These are phyloP conservation scores for Copromyces sp. DNA, from an alignment of 495 filamentous ascomycete genomes.

Conservation along the genomic window DNA sequence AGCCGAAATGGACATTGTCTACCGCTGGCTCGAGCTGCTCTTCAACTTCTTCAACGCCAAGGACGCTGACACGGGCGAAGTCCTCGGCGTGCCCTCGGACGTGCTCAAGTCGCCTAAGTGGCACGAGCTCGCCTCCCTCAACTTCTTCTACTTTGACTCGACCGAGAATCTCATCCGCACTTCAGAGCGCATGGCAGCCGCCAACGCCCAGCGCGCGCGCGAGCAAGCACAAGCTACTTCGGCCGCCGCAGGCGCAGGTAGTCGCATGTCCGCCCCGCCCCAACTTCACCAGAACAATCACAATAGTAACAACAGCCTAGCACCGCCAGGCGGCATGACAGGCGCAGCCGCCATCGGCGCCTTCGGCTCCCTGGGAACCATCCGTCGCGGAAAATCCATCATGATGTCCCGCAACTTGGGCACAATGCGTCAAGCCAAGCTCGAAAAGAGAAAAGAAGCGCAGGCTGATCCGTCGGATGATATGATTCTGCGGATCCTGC, in stretches of 20 bases:
- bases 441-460: conserved; percentile 87
- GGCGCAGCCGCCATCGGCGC: conserved; percentile 28
- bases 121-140: conserved; percentile 87
- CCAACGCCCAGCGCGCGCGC: conserved; percentile 68
- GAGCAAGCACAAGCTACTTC: conserved; percentile 34
- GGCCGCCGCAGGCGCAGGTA: conserved; percentile 16
- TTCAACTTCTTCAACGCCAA: conserved; percentile 91
- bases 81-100: conserved; percentile 77
- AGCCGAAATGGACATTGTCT: conserved; percentile 89
- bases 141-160: conserved; percentile 96
- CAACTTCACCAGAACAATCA: conserved; percentile 27
- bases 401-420: conserved; percentile 92
- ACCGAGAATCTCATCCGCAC: conserved; percentile 88
- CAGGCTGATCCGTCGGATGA: conserved; percentile 97
- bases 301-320: background rate
- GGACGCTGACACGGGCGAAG: conserved; percentile 84
- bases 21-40: conserved; percentile 86
- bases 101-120: conserved; percentile 95
- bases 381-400: conserved; percentile 79
- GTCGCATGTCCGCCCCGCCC: conserved; percentile 63
- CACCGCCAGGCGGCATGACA: background rate
- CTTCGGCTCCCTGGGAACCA: conserved; percentile 61
- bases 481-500: conserved; percentile 91
- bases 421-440: conserved; percentile 91
- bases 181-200: conserved; percentile 89